Evolutionary conservation across 805 yeast species (phyloP).

Genomic region (Saturnispora quitensis): DNA sequence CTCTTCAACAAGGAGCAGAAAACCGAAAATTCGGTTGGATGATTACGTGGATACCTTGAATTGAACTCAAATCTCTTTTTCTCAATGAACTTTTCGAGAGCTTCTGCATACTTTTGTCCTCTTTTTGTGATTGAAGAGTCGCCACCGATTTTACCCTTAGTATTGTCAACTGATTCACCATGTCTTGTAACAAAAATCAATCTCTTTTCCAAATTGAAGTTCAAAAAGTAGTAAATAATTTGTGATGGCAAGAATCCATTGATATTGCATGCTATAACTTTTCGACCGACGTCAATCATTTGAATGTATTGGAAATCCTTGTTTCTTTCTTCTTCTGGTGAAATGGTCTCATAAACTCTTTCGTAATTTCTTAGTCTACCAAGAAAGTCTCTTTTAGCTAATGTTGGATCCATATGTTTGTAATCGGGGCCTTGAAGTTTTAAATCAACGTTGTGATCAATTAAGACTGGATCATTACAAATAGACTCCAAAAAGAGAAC

Average conservation of each 20-base stretch:
- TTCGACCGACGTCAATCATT: constrained; percentile 93
- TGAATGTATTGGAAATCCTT: constrained; percentile 75
- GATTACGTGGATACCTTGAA: constrained; percentile 46
- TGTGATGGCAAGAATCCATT: constrained; percentile 86
- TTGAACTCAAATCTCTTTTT: constrained; percentile 64
- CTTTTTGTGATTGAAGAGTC: constrained; percentile 73
- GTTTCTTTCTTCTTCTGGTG: constrained; percentile 56
- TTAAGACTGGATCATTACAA: constrained; percentile 68
- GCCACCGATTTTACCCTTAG: constrained; percentile 84
- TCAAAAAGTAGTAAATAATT: constrained; percentile 79
- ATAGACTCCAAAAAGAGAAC: constrained; percentile 80
- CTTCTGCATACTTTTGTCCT: constrained; percentile 65
- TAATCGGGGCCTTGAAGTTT: constrained; percentile 93
- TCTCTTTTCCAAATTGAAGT: constrained; percentile 80
- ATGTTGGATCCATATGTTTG: constrained; percentile 70
- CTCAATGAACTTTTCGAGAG: constrained; percentile 66
- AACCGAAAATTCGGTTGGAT: constrained; percentile 40
- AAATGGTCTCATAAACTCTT: constrained; percentile 82
- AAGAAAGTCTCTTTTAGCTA: constrained; percentile 73
- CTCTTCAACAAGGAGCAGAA: constrained; percentile 88
- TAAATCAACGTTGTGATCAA: constrained; percentile 72
- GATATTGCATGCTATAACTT: constrained; percentile 85
- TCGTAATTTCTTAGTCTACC: constrained; percentile 78
- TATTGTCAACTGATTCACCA: constrained; percentile 86
- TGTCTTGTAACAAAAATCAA: constrained; percentile 94